Evolutionary conservation across 305 asterid species (phyloP).

Genomic region (Solanum aculeatissimum): DNA sequence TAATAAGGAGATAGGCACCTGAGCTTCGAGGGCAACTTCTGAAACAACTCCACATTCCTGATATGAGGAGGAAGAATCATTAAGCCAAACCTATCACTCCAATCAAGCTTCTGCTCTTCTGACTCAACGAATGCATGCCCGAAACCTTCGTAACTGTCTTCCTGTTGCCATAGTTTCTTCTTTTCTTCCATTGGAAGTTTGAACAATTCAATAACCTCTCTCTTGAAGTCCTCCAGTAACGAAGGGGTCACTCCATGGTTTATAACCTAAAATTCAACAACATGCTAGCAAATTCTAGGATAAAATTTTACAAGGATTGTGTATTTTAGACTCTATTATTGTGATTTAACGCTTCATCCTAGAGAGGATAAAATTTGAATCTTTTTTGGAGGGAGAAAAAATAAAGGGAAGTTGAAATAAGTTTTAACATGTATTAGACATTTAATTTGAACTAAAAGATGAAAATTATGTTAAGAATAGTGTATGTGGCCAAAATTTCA

Average conservation of each 20-base stretch:
- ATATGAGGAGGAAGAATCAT: conserved; percentile 26
- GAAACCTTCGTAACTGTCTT: conserved; percentile 38
- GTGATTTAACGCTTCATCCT: background rate
- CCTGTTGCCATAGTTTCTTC: conserved; percentile 24
- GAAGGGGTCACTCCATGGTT: conserved; percentile 34
- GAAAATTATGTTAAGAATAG: background rate
- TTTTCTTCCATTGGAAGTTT: conserved; percentile 33
- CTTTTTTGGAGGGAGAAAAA: background rate
- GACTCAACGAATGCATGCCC: conserved; percentile 43
- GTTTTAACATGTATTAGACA: no score
- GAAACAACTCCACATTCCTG: conserved; percentile 17
- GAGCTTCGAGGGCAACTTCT: conserved; percentile 26
- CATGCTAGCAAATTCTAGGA: background rate
- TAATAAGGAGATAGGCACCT: conserved; percentile 24
- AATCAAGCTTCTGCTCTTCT: conserved; percentile 50
- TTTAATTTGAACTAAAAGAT: background rate
- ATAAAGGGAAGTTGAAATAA: background rate
- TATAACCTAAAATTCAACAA: conserved; percentile 11
- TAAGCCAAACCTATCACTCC: conserved; percentile 52
- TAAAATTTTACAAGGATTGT: no score
- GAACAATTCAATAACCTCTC: conserved; percentile 18
- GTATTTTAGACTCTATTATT: background rate
- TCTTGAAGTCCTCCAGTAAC: conserved; percentile 23
- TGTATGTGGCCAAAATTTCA: no score
- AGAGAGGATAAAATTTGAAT: background rate